Percentiles rank a stretch among this genome's conserved stretches.
Conservation (phyloP, 169 alveolate genomes). For the Plasmodium coatneyi region DNA sequence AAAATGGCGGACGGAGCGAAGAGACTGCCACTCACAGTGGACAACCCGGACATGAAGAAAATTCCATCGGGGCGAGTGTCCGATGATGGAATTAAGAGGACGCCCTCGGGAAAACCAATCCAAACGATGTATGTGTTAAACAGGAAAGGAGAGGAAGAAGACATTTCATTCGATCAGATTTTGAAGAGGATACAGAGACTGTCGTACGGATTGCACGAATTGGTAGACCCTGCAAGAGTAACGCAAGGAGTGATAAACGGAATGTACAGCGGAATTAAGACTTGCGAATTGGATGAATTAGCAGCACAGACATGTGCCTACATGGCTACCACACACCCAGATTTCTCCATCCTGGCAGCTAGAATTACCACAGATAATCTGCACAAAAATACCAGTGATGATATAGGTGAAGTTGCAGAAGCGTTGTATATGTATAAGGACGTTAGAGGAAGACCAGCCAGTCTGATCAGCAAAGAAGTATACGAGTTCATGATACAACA, state of each 20-base stretch:
- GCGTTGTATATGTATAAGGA: conserved; percentile 88
- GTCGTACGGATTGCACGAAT: conserved; percentile 89
- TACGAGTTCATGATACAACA: conserved; percentile 90
- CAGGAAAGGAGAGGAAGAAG: conserved; percentile 89
- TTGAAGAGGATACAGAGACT: conserved; percentile 85
- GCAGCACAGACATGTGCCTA: conserved; percentile 99
- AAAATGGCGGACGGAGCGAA: conserved; percentile 24
- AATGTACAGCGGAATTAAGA: conserved; percentile 93
- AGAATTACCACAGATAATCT: conserved; percentile 95
- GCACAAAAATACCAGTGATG: conserved; percentile 95
- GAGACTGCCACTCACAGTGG: conserved; percentile 10
- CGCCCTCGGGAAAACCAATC: conserved; percentile 72
- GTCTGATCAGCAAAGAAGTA: conserved; percentile 93
- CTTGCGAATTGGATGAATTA: conserved; percentile 95
- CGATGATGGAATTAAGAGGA: conserved; percentile 70
- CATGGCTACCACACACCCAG: conserved; percentile 98
- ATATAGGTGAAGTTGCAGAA: conserved; percentile 88
- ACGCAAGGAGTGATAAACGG: conserved; percentile 93
- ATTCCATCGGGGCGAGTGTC: conserved; percentile 8
- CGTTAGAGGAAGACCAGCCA: conserved; percentile 92
- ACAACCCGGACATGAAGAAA: conserved; percentile 22
- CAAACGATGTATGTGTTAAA: conserved; percentile 88
- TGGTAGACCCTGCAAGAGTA: conserved; percentile 91
- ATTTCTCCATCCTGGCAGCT: conserved; percentile 98
- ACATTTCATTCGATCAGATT: conserved; percentile 87